These are phyloP conservation scores for Pulveroboletus frians DNA, from an alignment of 768 basidiomycete genomes.

Conservation along the genomic window DNA sequence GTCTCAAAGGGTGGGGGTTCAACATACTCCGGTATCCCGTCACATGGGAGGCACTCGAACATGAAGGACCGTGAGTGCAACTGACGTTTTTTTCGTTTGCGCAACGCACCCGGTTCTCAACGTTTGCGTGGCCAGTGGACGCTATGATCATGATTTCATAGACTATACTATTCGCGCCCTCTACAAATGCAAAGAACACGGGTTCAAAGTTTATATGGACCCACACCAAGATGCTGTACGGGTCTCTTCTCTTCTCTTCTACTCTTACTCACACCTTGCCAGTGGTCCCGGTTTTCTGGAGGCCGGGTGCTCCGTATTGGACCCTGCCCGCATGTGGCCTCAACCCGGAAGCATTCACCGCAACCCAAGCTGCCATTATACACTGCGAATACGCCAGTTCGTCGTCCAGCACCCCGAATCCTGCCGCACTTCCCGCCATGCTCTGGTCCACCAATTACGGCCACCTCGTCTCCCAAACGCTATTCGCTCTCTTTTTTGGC, in stretches of 20 bases:
- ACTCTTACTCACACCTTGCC: background rate
- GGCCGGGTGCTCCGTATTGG: conserved; percentile 99
- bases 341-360: too few relatives aligned
- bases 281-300: conserved; percentile 96
- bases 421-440: conserved; percentile 92
- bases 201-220: too few relatives aligned
- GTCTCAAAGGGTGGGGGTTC: too few relatives aligned
- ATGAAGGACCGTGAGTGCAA: too few relatives aligned
- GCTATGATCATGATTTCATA: conserved; percentile 88
- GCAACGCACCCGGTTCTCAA: background rate
- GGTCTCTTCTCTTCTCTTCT: conserved; percentile 12
- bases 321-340: conserved; percentile 70
- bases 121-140: conserved; percentile 48
- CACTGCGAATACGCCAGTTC: too few relatives aligned
- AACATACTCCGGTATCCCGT: too few relatives aligned
- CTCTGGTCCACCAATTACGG: conserved; percentile 96
- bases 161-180: too few relatives aligned
- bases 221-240: conserved; percentile 89
- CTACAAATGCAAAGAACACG: too few relatives aligned
- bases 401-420: too few relatives aligned
- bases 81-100: conserved; percentile 38
- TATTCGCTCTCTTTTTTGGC: conserved; percentile 92
- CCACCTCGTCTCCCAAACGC: conserved; percentile 77
- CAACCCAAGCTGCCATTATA: too few relatives aligned
- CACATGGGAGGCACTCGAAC: too few relatives aligned